Base-by-base conservation (phyloP, 371 early-diverging fungal species). In the Rhizopus microsporus region DNA sequence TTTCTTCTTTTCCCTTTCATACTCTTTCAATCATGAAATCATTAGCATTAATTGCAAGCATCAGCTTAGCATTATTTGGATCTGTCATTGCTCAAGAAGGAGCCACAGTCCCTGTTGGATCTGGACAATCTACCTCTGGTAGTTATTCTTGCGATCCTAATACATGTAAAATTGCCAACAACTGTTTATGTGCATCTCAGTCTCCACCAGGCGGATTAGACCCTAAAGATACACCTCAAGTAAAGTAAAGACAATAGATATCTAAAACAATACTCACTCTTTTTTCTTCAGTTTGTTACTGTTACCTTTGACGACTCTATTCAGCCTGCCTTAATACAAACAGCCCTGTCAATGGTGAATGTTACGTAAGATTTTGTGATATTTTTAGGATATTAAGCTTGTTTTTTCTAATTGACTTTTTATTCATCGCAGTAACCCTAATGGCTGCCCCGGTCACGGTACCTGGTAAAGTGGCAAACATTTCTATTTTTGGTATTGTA, bases 291-390 rank as follows among this genome's bases (percentile, higher is more conserved):
- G 77, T 88, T 90, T 64, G 72, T 88, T 23, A 74, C 83, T 17
- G 57, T 90, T 15, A 88, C 88, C 4, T 87, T 78, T 66, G 88
- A 88, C 57, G 90, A 90, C 67, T 79, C 86, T 5, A 56, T 90
- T 40, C 88, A 90, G 54, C 67, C 65, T 7, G 49, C 59, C 8
- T 49, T 80, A 4, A 40, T 60, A 9, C 51, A 67, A 32, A 63
- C 73, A 3, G 66, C 81, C 40, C 16, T 61, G 15, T 40, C 71
- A 33, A 61, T 79, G 69, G 59, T 78, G 1, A 67, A 72, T 61
- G 63, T 69, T 42, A 79, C 63, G 74, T 74, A 72, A 57, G 70
- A 51, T 40, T 31, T 46, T 53, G 34, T 17, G 34, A 31, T 37
- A 32, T 43, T 54, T 40, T 57, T 58, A 46, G 16, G 33, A 17